phyloP scores from a whole-genome alignment of 2,329 filamentous ascomycete species.

The Aschersonia sp. region DNA sequence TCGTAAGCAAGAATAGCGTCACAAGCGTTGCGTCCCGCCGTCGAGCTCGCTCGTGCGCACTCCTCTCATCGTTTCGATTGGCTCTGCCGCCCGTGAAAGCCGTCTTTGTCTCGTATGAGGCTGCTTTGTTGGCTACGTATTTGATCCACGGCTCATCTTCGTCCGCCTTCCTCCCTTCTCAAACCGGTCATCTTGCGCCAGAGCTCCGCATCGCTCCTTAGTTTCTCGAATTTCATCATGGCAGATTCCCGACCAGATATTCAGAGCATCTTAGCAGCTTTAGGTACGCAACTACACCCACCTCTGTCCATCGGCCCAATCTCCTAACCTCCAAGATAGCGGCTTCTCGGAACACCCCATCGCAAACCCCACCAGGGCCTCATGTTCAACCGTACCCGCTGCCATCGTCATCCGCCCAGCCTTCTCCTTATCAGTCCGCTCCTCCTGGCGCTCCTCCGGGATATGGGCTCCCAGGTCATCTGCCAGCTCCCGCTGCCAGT shows the following conservation, averaged over 20 bases:
- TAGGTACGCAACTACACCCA: slow-evolving; percentile 22
- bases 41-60: no score
- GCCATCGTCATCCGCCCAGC: slow-evolving; percentile 19
- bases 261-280: slow-evolving; percentile 32
- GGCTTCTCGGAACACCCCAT: slow-evolving; percentile 28
- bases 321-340: slow-evolving; percentile 13
- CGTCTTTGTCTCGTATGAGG: background rate
- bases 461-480: slow-evolving; percentile 26
- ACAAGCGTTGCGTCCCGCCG: no score
- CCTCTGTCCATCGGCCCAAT: background rate
- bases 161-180: background rate
- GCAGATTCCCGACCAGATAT: slow-evolving; percentile 25
- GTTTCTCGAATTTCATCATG: slow-evolving; percentile 11
- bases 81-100: background rate
- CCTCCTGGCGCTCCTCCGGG: slow-evolving; percentile 19
- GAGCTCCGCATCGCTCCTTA: background rate
- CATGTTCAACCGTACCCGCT: slow-evolving; percentile 23
- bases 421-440: slow-evolving; percentile 21
- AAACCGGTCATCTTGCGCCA: no score
- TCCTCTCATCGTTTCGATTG: no score
- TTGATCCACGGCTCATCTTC: background rate
- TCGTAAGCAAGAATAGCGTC: no score
- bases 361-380: slow-evolving; percentile 24
- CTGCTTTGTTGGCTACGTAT: background rate
- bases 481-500: slow-evolving; percentile 56